These are phyloP conservation scores for Aspergillus steynii DNA, from an alignment of 495 filamentous ascomycete genomes.

Conservation along the genomic window DNA sequence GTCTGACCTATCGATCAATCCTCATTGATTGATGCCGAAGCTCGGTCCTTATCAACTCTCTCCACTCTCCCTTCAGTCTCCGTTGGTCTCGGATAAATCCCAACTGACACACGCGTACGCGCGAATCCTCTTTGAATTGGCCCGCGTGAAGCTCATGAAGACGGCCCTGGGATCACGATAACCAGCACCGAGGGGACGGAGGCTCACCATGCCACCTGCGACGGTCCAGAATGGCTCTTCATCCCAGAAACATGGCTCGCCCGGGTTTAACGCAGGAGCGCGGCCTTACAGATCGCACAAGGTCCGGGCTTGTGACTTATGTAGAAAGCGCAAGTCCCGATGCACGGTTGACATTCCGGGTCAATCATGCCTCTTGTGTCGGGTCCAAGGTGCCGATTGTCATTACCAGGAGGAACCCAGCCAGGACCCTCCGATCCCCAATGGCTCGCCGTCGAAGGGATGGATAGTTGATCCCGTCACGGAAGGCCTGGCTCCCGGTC, in stretches of 20 bases:
- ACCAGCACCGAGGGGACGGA: constrained; percentile 15
- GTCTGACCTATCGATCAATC: constrained; percentile 1
- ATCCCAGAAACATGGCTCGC: constrained; percentile 38
- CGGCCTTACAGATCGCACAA: constrained; percentile 54
- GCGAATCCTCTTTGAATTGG: constrained; percentile 5
- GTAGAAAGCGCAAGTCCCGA: constrained; percentile 53
- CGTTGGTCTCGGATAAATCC: constrained; percentile 3
- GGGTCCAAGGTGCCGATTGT: constrained; percentile 50
- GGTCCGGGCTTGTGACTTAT: constrained; percentile 52
- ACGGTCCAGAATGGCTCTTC: constrained; percentile 31
- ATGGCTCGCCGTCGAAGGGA: constrained; percentile 28
- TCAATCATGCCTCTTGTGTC: constrained; percentile 50
- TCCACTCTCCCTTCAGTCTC: background rate
- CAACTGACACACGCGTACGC: background rate
- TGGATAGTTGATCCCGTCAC: constrained; percentile 29
- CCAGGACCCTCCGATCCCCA: constrained; percentile 28
- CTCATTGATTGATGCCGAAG: background rate
- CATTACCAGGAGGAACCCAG: constrained; percentile 46
- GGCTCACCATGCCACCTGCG: constrained; percentile 42
- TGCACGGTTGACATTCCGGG: constrained; percentile 52
- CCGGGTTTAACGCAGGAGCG: constrained; percentile 47
- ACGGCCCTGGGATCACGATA: constrained; percentile 4
- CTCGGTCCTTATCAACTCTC: background rate
- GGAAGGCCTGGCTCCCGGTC: constrained; percentile 26
- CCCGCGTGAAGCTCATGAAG: constrained; percentile 6